Evolutionary conservation across 495 filamentous ascomycete species (phyloP), one percentile per base, ranked within the genome.

Genomic region (Aspergillus egyptiacus): DNA sequence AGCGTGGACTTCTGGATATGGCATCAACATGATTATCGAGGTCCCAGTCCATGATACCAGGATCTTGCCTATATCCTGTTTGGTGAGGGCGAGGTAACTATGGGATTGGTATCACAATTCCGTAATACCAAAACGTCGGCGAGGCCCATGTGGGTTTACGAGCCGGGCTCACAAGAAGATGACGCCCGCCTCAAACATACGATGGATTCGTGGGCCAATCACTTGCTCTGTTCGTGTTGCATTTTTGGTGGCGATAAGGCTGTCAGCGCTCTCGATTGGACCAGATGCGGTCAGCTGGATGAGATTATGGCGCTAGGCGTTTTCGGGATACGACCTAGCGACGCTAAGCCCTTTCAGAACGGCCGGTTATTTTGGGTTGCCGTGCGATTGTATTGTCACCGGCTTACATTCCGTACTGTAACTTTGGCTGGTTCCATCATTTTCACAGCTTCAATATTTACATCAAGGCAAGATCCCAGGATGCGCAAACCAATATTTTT

Each of bases 151-250:
- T 32, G 31, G 18, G 20, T 15, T 31, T 42, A 50, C 37, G 19
- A 41, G 47, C 17, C 20, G 9, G 15, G 20, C 39, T 44, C 11
- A 43, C 10, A 39, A n/a, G 24, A 44, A 14, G 39, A 44, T 51
- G 48, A 51, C 48, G 48, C 32, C 38, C 33, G 31, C 17, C 33
- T 15, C 23, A 31, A 30, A 15, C 25, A 2, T 36, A 14, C 20
- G 38, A 36, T 56, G 51, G 47, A 47, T 48, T 17, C 52, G 49
- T 27, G 9, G 3, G 11, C 54, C 54, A 56, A 53, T 56, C 2
- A 31, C 19, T 13, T 10, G 4, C 3, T 1, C 1, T 22, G 2
- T n/a, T 5, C 7, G 6, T 33, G 39, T 25, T 32, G 35, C 39
- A 38, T 17, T 27, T 37, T 30, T 44, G 37, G 38, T 50, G 46